Percentiles rank a stretch among this genome's conserved stretches.
phyloP scores from a whole-genome alignment of 805 yeast species.

The Yamadazyma olivae region DNA sequence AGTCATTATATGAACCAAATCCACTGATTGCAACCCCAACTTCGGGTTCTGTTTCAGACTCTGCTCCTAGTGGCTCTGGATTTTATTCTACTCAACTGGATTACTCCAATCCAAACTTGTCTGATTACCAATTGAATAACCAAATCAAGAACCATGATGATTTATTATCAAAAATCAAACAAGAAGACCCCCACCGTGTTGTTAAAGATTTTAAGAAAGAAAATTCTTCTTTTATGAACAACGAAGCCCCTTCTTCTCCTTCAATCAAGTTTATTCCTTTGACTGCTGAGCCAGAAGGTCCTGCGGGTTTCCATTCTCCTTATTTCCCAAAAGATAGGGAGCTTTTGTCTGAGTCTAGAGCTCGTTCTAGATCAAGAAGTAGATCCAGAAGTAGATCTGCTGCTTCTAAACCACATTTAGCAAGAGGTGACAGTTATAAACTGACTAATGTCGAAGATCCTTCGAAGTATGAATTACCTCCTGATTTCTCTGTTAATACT shows the following conservation, averaged over 20 bases:
- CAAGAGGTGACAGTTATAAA: slow-evolving; percentile 76
- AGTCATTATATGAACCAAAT: too few species aligned
- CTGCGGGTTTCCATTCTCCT: slow-evolving; percentile 30
- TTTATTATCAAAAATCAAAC: slow-evolving; percentile 31
- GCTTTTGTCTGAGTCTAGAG: slow-evolving; percentile 23
- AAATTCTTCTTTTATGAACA: slow-evolving; percentile 3
- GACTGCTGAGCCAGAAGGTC: slow-evolving; percentile 5
- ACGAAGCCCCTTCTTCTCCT: not conserved
- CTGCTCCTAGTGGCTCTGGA: not conserved
- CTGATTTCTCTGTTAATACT: slow-evolving; percentile 24
- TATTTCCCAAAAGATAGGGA: slow-evolving; percentile 29
- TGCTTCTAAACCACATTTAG: slow-evolving; percentile 54
- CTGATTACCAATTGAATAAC: slow-evolving; percentile 42
- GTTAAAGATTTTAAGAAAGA: slow-evolving; percentile 15
- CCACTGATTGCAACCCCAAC: not conserved
- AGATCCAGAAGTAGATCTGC: slow-evolving; percentile 13
- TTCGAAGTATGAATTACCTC: slow-evolving; percentile 40
- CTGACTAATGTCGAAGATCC: slow-evolving; percentile 49
- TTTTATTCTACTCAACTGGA: slow-evolving; percentile 9
- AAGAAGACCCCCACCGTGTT: slow-evolving; percentile 31
- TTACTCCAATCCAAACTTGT: slow-evolving; percentile 42
- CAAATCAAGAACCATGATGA: slow-evolving; percentile 36
- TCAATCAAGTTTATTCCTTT: not conserved
- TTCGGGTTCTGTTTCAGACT: not conserved
- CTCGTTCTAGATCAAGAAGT: slow-evolving; percentile 18